Conservation (phyloP, 129 eudicot genomes). For the Centrapalus pauciflorus region DNA sequence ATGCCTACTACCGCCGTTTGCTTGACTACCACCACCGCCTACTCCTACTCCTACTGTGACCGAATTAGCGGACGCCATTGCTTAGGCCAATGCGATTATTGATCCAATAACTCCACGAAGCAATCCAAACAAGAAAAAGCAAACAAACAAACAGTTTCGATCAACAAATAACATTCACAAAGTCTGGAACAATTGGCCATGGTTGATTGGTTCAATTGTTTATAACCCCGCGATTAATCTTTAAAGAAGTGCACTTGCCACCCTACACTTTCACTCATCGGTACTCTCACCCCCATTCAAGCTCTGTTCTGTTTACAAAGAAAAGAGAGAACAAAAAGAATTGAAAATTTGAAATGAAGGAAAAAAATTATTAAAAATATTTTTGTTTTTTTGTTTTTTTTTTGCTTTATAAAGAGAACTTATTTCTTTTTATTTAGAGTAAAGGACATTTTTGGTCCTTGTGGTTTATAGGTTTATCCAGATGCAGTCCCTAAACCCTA, state of each 20-base stretch:
- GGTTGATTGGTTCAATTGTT: constrained; percentile 18
- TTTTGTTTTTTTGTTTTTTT: too few species aligned
- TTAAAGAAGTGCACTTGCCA: not conserved
- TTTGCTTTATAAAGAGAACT: too few species aligned
- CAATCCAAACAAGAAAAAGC: not conserved
- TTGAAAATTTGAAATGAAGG: too few species aligned
- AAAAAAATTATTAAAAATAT: not conserved
- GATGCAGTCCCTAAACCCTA: too few species aligned
- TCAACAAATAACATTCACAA: constrained; percentile 7
- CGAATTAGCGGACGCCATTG: constrained; percentile 21
- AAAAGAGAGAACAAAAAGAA: not conserved
- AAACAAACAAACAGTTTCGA: not conserved
- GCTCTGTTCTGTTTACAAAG: not conserved
- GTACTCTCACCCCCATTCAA: not conserved
- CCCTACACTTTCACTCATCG: constrained; percentile 12
- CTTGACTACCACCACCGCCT: constrained; percentile 1
- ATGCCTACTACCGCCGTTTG: constrained; percentile 17
- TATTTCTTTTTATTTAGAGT: too few species aligned
- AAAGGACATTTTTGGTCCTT: too few species aligned
- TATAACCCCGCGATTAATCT: not conserved
- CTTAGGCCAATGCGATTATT: not conserved
- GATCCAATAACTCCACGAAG: not conserved
- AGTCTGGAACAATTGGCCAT: constrained; percentile 23
- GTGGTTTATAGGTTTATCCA: too few species aligned
- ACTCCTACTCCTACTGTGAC: constrained; percentile 7